These are phyloP conservation scores for Nitzschia putrida DNA, from an alignment of 108 stramenopile species.

Conservation along the genomic window DNA sequence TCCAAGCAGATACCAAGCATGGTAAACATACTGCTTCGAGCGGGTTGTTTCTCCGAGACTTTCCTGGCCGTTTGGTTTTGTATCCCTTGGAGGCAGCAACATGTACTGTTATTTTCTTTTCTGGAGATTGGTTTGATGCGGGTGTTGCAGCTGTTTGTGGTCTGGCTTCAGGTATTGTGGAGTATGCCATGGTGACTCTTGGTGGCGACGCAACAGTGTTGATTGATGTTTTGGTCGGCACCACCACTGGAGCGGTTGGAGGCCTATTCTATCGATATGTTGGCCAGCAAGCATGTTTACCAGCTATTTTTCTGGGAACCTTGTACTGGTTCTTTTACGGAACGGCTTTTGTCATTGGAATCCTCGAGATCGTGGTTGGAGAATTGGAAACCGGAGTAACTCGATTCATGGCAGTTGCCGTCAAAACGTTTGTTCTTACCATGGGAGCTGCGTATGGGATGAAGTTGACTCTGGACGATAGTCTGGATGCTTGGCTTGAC, in stretches of 20 bases:
- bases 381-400: conserved; percentile 54
- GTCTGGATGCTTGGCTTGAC: conserved; percentile 27
- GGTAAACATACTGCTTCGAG: conserved; percentile 42
- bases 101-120: conserved; percentile 44
- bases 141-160: conserved; percentile 42
- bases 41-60: conserved; percentile 45
- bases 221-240: conserved; percentile 40
- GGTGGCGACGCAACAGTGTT: conserved; percentile 37
- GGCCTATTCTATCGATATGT: conserved; percentile 34
- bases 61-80: conserved; percentile 46
- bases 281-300: conserved; percentile 28
- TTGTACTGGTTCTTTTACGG: conserved; percentile 61
- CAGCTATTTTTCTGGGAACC: conserved; percentile 47
- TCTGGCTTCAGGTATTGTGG: conserved; percentile 35
- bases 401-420: conserved; percentile 50
- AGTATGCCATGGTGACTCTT: conserved; percentile 28
- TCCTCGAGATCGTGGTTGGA: conserved; percentile 57
- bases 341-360: conserved; percentile 36
- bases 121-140: conserved; percentile 38
- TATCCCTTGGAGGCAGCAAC: conserved; percentile 50
- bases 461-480: conserved; percentile 14
- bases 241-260: conserved; percentile 41
- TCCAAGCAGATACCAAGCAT: conserved; percentile 42
- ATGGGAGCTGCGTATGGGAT: conserved; percentile 44
- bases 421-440: conserved; percentile 56